Evolutionary conservation across 1,284 basidiomycete genomes (phyloP), one percentile per base, ranked within the genome.

Genomic region (Irpex lacteus): DNA sequence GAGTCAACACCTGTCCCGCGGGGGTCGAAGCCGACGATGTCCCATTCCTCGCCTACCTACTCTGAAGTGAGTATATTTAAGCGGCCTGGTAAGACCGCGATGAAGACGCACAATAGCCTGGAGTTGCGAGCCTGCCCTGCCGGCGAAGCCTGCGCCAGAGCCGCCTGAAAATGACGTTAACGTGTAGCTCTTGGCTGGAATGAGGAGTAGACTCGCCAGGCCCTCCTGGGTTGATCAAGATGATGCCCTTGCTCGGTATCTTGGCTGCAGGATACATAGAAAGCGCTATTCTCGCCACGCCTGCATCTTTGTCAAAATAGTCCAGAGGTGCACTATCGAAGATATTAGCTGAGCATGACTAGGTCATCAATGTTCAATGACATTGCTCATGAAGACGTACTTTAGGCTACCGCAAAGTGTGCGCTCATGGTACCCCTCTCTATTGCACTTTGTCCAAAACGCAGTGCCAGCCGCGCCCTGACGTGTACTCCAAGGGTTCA

Each of bases 1-100:
- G 21, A 8, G n/a, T 56, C 76, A 34, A 68, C 52, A 9, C 78
- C 79, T 54, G 80, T 77, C 0, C 80, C 81, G 61, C 80, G 71
- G 15, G 79, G 80, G 66, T 81, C 81, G 65, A 81, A 81, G 1
- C 79, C 79, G 50, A 80, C 66, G n/a, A 81, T 69, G 65, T 80
- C 78, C 65, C 73, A 80, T 6, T 77, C 70, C 36, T 70, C 68
- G 15, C 77, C 76, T 34, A 78, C 40, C 69, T 74, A 32, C 32
- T 34, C 9, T 3, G 9, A 5, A 49, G 7, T 21, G 15, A 8
- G 21, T 18, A 62, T n/a, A 11, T 15, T 19, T 21, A 49, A 5
- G 15, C 13, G 36, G 37, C 26, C 26, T 26, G 13, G n/a, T 18
- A 54, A 53, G 9, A 7, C 11, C 47, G 19, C 18, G 13, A 36